Evolutionary conservation across 345 rosid genomes (phyloP).

Genomic region (Camelina sativa): DNA sequence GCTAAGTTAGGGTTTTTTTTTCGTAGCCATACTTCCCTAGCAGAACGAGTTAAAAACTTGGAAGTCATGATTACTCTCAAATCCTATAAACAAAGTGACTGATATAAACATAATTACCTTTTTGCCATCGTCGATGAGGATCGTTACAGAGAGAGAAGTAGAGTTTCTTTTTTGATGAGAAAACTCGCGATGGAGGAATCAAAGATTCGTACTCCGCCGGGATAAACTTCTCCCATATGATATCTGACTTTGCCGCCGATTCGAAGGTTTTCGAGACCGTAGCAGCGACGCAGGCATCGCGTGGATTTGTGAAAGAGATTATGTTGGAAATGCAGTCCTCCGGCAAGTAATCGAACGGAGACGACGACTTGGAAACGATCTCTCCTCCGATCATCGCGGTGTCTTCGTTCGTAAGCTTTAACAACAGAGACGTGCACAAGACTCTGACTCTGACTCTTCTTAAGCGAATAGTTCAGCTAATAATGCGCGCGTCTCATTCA

Average conservation of each 20-base stretch:
- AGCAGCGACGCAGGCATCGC: constrained; percentile 49
- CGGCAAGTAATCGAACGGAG: constrained; percentile 28
- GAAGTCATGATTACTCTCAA: background rate
- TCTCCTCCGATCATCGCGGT: background rate
- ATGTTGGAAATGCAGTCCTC: constrained; percentile 50
- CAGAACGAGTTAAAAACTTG: too few relatives aligned
- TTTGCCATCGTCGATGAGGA: constrained; percentile 50
- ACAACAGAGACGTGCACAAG: too few relatives aligned
- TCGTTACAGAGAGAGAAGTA: constrained; percentile 51
- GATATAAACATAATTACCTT: constrained; percentile 42
- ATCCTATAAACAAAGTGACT: background rate
- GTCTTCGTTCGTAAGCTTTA: too few relatives aligned
- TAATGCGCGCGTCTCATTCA: too few relatives aligned
- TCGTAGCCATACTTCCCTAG: too few relatives aligned
- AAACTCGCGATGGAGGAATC: constrained; percentile 1
- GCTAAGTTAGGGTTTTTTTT: too few relatives aligned
- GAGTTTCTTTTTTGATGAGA: constrained; percentile 50
- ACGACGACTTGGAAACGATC: background rate
- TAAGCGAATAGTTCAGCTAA: too few relatives aligned
- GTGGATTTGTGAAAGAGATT: constrained; percentile 51
- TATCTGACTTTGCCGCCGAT: constrained; percentile 52
- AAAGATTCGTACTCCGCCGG: constrained; percentile 49
- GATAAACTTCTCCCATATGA: constrained; percentile 56
- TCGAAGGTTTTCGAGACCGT: constrained; percentile 49
- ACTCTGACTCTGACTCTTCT: too few relatives aligned